Evolutionary conservation across 257 asterid genomes (phyloP).

Genomic region (Rauvolfia tetraphylla): DNA sequence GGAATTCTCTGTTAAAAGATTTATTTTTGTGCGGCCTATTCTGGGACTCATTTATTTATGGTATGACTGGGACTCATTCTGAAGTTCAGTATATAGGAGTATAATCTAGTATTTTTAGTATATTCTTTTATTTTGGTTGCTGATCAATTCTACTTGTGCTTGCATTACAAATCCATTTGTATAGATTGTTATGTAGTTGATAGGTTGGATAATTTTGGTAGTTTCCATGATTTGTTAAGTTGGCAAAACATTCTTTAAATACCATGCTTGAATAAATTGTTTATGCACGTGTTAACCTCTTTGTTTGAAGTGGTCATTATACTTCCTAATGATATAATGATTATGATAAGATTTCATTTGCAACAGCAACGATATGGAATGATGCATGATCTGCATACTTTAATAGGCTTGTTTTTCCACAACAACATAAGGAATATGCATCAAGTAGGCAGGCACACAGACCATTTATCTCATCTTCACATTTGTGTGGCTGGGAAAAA

Average conservation of each 20-base stretch:
- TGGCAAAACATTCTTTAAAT: not conserved
- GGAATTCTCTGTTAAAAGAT: not conserved
- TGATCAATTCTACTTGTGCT: not conserved
- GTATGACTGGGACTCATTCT: no score
- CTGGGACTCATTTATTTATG: not conserved
- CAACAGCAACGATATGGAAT: not conserved
- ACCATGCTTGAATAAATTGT: not conserved
- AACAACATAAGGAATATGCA: not conserved
- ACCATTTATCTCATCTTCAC: not conserved
- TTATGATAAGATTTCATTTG: not conserved
- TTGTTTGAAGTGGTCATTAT: not conserved
- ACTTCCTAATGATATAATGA: not conserved
- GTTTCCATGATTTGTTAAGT: not conserved
- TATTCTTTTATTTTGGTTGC: not conserved
- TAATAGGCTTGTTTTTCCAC: not conserved
- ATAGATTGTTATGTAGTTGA: not conserved
- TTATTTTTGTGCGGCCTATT: not conserved
- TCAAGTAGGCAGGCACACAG: not conserved
- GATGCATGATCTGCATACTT: not conserved
- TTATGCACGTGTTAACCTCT: not conserved
- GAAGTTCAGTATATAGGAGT: no score
- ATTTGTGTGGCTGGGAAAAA: not conserved
- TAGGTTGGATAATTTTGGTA: not conserved
- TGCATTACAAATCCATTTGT: not conserved
- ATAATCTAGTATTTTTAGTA: no score